Evolutionary conservation across 805 yeast genomes (phyloP), one percentile per base, ranked within the genome.

Genomic region (Jamesozyma jinghongensis): DNA sequence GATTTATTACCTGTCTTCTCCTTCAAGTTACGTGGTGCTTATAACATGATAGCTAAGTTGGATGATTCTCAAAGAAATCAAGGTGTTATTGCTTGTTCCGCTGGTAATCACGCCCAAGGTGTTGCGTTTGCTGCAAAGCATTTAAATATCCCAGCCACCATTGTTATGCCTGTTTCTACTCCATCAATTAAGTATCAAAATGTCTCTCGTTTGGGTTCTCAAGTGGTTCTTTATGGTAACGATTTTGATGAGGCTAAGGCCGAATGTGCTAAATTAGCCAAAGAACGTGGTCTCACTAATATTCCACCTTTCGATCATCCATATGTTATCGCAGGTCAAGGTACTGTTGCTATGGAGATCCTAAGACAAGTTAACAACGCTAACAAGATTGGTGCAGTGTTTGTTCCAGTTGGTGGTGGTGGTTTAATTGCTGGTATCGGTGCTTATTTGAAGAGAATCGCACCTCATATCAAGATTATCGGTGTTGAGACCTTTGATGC

Each of bases 221-320:
- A 86, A 56, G 97, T 94, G 32, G 96, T 92, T 0, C 71, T 92
- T 8, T 79, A 74, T 55, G 99, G 99, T 42, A 90, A 86, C 37
- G 97, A 86, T 56, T 92, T 92, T 52, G 98, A 92, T 59, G 72
- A 83, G n/a, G 95, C 98, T 17, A 94, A 92, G 61, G 76, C 71
- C 12, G 97, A 92, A 62, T 92, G 98, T 65, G 70, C 72, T 2
- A 68, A 94, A 42, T 66, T 92, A 40, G 66, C 82, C 20, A 65
- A 66, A 25, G 77, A 79, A 54, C 74, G 85, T 44, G 87, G 85
- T 12, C 69, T 85, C 53, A 83, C 92, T 5, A 82, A 86, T 53
- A 84, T 92, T 34, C 98, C 98, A n/a, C 99, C 99, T 1, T 92
- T 92, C 59, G 95, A 92, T 57, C 97, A 92, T 57, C 99, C 99